Conservation (phyloP, 108 stramenopile species). For the Cyclotella kingstonii region DNA sequence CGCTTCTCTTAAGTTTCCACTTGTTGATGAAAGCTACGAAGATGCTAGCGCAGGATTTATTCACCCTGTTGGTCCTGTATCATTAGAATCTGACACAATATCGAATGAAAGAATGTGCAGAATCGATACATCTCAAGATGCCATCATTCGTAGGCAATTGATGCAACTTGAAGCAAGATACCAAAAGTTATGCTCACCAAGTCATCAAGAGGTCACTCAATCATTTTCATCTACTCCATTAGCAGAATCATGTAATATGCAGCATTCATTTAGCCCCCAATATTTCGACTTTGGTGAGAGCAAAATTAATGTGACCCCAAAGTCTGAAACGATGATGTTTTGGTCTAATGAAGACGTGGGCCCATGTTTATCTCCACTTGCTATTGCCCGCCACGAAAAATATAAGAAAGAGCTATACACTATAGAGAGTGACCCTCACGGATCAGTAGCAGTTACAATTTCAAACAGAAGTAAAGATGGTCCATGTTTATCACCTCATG, state of each 20-base stretch:
- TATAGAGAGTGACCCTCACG: neutral
- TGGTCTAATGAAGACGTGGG: neutral
- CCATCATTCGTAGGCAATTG: neutral
- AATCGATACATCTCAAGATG: neutral
- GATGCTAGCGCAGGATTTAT: no score
- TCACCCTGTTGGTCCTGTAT: neutral
- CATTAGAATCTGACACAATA: neutral
- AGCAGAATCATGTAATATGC: neutral
- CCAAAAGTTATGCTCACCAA: neutral
- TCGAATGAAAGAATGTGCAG: neutral
- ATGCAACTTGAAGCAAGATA: constrained; percentile 3
- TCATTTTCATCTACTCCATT: neutral
- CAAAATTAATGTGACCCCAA: no score
- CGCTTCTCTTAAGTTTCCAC: no score
- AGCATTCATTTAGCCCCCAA: neutral
- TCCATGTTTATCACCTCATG: neutral
- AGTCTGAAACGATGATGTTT: no score
- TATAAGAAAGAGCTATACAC: neutral
- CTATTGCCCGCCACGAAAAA: constrained; percentile 1
- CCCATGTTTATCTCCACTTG: neutral
- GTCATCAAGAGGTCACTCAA: neutral
- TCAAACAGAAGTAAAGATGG: neutral
- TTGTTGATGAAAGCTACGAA: no score
- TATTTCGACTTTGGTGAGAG: no score
- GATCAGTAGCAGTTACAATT: no score